These are phyloP conservation scores for Pseudopyrenochaeta lycopersici DNA, from an alignment of 2,329 filamentous ascomycete species.

Conservation along the genomic window DNA sequence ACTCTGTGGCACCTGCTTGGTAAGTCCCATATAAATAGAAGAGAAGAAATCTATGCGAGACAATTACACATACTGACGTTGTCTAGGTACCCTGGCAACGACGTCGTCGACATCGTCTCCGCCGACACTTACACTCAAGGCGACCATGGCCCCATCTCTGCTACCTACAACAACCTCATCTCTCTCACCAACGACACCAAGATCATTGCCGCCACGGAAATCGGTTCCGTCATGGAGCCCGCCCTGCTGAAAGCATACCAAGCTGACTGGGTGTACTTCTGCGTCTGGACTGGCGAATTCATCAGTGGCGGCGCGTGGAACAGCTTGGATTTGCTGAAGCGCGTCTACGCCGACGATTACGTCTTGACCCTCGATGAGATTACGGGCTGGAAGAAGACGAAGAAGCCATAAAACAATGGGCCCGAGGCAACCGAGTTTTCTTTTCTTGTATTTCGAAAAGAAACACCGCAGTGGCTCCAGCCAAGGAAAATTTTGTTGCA, in stretches of 20 bases:
- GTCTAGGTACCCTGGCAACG: constrained; percentile 55
- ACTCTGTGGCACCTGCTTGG: constrained; percentile 56
- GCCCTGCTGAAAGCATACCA: constrained; percentile 54
- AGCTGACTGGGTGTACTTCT: constrained; percentile 60
- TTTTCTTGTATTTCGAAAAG: too few species aligned
- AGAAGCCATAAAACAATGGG: not conserved
- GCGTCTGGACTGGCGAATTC: constrained; percentile 57
- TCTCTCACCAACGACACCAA: constrained; percentile 57
- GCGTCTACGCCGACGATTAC: constrained; percentile 41
- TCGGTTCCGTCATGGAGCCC: constrained; percentile 58
- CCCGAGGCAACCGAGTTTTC: too few species aligned
- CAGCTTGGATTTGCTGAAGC: constrained; percentile 51
- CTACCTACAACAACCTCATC: constrained; percentile 56
- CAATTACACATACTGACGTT: too few species aligned
- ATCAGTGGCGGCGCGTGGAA: constrained; percentile 56
- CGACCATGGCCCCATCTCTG: constrained; percentile 55
- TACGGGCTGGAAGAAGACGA: constrained; percentile 28
- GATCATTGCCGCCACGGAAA: constrained; percentile 59
- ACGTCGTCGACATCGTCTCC: constrained; percentile 57
- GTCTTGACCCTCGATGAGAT: constrained; percentile 41
- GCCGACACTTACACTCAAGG: constrained; percentile 58
- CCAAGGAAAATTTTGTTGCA: too few species aligned
- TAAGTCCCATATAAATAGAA: not conserved
- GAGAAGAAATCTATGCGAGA: too few species aligned
- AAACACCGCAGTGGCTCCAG: too few species aligned